These are phyloP conservation scores for Pholiota conissans DNA, from an alignment of 768 basidiomycete species.

Conservation along the genomic window DNA sequence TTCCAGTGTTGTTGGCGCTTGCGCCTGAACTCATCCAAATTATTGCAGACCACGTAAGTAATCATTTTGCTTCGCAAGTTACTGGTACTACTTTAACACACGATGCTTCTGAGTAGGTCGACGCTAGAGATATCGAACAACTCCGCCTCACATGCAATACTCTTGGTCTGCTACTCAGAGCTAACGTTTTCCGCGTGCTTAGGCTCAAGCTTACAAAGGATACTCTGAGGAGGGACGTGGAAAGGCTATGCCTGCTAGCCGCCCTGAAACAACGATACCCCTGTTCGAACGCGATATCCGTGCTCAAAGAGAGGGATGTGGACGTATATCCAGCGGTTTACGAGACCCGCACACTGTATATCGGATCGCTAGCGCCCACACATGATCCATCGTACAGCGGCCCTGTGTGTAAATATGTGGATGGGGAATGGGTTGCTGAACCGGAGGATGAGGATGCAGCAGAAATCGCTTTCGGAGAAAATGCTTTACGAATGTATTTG, in stretches of 20 bases:
- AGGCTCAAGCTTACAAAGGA: slow-evolving; percentile 12
- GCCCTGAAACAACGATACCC: no score
- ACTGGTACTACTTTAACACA: neutral
- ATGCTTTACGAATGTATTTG: slow-evolving; percentile 8
- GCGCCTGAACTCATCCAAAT: slow-evolving; percentile 14
- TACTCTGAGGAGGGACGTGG: neutral
- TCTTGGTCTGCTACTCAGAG: slow-evolving; percentile 4
- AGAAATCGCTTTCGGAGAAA: neutral
- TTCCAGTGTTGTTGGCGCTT: slow-evolving; percentile 5
- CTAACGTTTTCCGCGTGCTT: slow-evolving; percentile 9
- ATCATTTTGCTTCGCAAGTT: neutral
- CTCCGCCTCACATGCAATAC: slow-evolving; percentile 16
- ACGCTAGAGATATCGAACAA: neutral
- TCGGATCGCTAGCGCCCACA: slow-evolving; percentile 9
- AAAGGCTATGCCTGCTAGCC: slow-evolving; percentile 6
- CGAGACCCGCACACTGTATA: slow-evolving; percentile 7
- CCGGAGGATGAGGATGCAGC: slow-evolving; percentile 5
- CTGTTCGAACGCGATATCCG: no score
- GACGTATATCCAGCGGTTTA: neutral
- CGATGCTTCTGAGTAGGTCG: slow-evolving; percentile 3
- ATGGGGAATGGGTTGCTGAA: slow-evolving; percentile 10
- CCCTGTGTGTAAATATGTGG: slow-evolving; percentile 3
- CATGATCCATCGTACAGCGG: slow-evolving; percentile 11
- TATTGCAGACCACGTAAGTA: slow-evolving; percentile 13
- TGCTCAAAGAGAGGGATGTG: neutral